Conservation (phyloP, 2,329 filamentous ascomycete species). For the Ophiostoma triangulosporum region DNA sequence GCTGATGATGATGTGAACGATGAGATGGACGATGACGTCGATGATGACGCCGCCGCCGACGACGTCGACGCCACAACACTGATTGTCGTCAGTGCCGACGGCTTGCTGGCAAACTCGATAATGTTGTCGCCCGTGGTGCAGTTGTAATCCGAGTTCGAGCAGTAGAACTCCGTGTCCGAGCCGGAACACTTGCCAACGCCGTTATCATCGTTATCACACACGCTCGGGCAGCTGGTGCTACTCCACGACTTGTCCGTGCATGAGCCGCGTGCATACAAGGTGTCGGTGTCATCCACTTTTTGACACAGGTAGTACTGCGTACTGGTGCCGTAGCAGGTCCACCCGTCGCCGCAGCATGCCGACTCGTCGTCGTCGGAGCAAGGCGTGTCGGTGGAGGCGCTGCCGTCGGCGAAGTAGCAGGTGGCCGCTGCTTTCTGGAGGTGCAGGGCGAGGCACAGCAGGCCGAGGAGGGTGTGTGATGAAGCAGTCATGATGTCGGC, state of each 20-base stretch:
- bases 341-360: constrained; percentile 22
- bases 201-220: too few species aligned
- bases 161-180: too few species aligned
- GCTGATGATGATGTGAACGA: background rate
- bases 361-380: constrained; percentile 19
- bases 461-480: background rate
- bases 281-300: constrained; percentile 16
- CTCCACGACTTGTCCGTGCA: constrained; percentile 15
- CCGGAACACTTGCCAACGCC: too few species aligned
- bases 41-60: background rate
- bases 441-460: background rate
- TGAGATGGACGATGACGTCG: background rate
- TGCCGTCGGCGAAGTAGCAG: constrained; percentile 22
- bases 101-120: background rate
- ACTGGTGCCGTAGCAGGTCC: constrained; percentile 22
- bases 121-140: too few species aligned
- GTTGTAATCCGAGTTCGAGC: too few species aligned
- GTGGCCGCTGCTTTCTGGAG: background rate
- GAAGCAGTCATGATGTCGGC: background rate
- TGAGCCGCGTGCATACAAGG: too few species aligned
- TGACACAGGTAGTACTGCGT: constrained; percentile 18
- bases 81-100: too few species aligned
- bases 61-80: background rate
- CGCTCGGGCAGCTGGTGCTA: too few species aligned
- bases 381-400: constrained; percentile 19